phyloP scores from a whole-genome alignment of 176 grass and related monocot genomes.

The Canna indica region DNA sequence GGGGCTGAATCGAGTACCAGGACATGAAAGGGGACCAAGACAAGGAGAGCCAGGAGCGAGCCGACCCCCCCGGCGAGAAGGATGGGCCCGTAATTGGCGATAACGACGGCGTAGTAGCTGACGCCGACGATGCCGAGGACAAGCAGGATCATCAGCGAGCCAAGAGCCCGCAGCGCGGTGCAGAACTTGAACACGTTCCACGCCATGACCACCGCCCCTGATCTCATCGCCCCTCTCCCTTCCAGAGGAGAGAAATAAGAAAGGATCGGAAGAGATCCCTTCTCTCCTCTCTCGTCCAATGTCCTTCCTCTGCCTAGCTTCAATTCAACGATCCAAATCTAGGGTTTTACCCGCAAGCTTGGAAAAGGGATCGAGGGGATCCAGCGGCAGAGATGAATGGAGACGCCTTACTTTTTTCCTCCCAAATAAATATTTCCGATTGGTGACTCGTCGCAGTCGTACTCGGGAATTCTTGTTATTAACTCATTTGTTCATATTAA shows the following conservation, averaged over 20 bases:
- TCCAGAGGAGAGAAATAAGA: neutral
- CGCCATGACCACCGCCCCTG: conserved; percentile 64
- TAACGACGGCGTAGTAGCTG: conserved; percentile 85
- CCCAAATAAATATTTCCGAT: too few relatives aligned
- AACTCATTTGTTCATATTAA: too few relatives aligned
- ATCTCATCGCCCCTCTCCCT: conserved; percentile 48
- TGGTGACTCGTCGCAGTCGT: too few relatives aligned
- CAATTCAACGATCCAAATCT: neutral
- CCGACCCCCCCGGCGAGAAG: conserved; percentile 29
- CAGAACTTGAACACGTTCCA: conserved; percentile 98
- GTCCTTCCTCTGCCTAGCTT: neutral
- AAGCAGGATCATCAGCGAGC: conserved; percentile 90
- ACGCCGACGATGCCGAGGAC: conserved; percentile 77
- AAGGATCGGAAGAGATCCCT: conserved; percentile 30
- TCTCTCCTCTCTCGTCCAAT: neutral
- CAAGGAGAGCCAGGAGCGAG: conserved; percentile 37
- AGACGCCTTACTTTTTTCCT: neutral
- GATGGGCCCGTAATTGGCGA: conserved; percentile 69
- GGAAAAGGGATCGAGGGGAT: neutral
- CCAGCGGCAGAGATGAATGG: neutral
- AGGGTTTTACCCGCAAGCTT: neutral
- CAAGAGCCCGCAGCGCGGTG: conserved; percentile 75
- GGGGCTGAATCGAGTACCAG: conserved; percentile 28
- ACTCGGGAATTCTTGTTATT: too few relatives aligned
- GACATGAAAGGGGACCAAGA: conserved; percentile 72